phyloP scores from a whole-genome alignment of 768 basidiomycete species.

The Trametes maxima region DNA sequence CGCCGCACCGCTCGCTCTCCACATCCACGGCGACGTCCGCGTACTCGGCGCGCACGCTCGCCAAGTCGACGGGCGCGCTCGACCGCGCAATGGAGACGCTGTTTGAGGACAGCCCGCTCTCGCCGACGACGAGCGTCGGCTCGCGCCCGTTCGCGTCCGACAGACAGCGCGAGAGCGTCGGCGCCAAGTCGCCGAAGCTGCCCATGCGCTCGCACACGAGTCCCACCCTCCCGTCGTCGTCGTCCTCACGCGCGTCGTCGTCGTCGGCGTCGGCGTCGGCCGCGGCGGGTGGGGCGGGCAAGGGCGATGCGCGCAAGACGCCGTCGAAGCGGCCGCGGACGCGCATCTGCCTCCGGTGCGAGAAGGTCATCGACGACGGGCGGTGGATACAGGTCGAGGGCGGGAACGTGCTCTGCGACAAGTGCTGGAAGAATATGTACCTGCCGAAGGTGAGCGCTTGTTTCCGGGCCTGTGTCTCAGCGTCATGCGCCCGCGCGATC shows the following conservation, averaged over 20 bases:
- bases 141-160: conserved; percentile 35
- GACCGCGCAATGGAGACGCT: conserved; percentile 55
- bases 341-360: conserved; percentile 65
- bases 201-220: conserved; percentile 59
- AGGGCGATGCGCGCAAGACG: conserved; percentile 14
- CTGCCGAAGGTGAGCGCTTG: conserved; percentile 72
- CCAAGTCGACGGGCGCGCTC: conserved; percentile 43
- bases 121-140: conserved; percentile 39
- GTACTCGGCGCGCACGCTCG: conserved; percentile 29
- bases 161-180: conserved; percentile 50
- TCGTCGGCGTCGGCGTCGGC: too few species aligned
- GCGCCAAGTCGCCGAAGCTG: conserved; percentile 51
- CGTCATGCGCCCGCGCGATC: conserved; percentile 4
- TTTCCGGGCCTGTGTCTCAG: conserved; percentile 1
- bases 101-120: conserved; percentile 42
- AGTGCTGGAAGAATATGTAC: conserved; percentile 96
- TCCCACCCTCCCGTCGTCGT: conserved; percentile 39
- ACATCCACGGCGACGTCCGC: conserved; percentile 32
- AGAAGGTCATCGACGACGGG: conserved; percentile 70
- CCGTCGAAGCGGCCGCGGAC: conserved; percentile 33
- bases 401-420: conserved; percentile 81
- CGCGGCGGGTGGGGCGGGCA: too few species aligned
- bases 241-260: conserved; percentile 1
- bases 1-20: conserved; percentile 31
- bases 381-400: conserved; percentile 80